Evolutionary conservation across 108 stramenopile genomes (phyloP), one percentile per base, ranked within the genome.

Genomic region (Nitzschia putrida): DNA sequence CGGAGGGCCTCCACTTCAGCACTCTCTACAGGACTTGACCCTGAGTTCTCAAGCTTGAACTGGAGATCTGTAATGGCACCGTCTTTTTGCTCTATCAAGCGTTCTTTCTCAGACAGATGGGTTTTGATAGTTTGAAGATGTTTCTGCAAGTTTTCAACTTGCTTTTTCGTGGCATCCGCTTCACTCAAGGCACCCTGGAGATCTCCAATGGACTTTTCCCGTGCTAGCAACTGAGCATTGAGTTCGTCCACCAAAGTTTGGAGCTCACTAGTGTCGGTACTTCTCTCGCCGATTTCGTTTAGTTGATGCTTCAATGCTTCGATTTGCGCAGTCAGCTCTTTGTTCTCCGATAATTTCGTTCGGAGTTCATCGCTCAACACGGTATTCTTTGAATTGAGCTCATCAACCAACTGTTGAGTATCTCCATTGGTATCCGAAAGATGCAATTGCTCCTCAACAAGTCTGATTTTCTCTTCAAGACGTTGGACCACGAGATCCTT

Each of bases 41-140:
- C 49, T 24, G 61, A 50, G 47, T 64, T 45, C 23, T 57, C 55
- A 18, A 76, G 53, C 39, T 47, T 59, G 54, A n/a, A 47, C 16
- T 53, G 22, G 7, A 76, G 29, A 24, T 76, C 68, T 25, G 57
- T 20, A 13, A 69, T n/a, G 2, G 60, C 68, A 8, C 47, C 75
- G 57, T 76, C 75, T 61, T 69, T 76, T 53, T 76, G 75, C 3
- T 56, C 23, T 25, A 76, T 40, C 16, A 57, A 18, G 7, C 55
- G 5, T 39, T 76, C 52, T 13, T 57, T 44, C 6, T 76, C 61
- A 2, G 75, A 39, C 4, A 69, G 26, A 10, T 29, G 13, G 6
- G 23, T 23, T 42, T 76, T 61, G 23, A 76, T 21, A 7, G 29
- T 53, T 41, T 24, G 7, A 8, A 76, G n/a, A 10, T 57, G 54